Base-by-base conservation (phyloP, 176 grass and related monocot genomes). In the Juncus effusus region DNA sequence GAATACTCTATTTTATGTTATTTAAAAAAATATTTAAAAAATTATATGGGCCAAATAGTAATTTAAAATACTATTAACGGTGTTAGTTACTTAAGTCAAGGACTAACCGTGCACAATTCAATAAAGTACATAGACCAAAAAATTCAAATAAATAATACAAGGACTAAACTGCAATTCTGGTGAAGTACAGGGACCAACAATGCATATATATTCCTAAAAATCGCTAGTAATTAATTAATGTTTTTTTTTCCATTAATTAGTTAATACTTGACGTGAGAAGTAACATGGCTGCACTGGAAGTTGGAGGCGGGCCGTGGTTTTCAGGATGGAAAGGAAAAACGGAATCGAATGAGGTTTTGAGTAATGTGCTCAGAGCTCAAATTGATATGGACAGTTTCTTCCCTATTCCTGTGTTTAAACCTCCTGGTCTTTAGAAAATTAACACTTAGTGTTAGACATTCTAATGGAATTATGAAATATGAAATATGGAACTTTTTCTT, bases 291-390 rank as follows among this genome's bases (percentile, higher is more conserved):
- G 93, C 87, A 4, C 14, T 96, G 57, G 87, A 96, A 73, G 80
- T 96, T 1, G 93, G 93, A 13, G 93, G 93, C 3, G 93, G 92
- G 15, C 92, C 92, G 45, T 96, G 92, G 92, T 91, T 96, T 64
- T 81, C 86, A 2, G 74, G 70, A 0, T 91, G 92, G 92, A 88
- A 88, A 64, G 92, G 82, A 73, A 72, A 70, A 13, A 81, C 92
- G 15, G 65, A 36, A 42, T 60, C 67, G 2, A 80, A 77, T 0
- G 85, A 86, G 49, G 5, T 79, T 73, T 51, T 96, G 41, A 91
- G 66, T 13, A 66, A 54, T 56, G 69, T 83, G 11, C 74, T 96
- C 3, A 51, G 54, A 11, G 71, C 84, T 45, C 87, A 59, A 13
- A 13, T 96, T 2, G 85, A 96, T 51, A 68, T 88, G 3, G 92